phyloP scores from a whole-genome alignment of 2,329 filamentous ascomycete genomes.

The Cucurbitaria berberidis region DNA sequence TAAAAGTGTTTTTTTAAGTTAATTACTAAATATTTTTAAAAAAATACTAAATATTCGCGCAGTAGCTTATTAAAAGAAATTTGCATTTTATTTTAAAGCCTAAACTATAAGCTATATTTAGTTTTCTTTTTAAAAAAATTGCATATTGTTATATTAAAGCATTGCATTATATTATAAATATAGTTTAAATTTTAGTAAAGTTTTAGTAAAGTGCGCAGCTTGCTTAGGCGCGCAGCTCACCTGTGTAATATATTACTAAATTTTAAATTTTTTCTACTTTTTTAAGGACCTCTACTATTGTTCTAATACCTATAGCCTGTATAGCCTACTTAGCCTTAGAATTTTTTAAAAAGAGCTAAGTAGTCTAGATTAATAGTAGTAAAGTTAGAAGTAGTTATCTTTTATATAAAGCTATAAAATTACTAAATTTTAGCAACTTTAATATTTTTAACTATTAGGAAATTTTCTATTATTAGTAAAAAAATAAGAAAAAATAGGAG shows the following conservation, averaged over 20 bases:
- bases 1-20: not conserved
- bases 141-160: not conserved
- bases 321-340: too few species aligned
- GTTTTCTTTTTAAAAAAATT: not conserved
- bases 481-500: too few species aligned
- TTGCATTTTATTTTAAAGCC: slow-evolving; percentile 5
- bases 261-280: too few species aligned
- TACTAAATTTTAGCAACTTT: too few species aligned
- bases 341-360: too few species aligned
- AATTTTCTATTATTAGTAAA: too few species aligned
- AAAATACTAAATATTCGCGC: not conserved
- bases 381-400: too few species aligned
- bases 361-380: too few species aligned
- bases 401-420: too few species aligned
- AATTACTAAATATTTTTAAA: not conserved
- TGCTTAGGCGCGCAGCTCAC: not conserved
- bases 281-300: too few species aligned
- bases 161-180: not conserved
- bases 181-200: not conserved
- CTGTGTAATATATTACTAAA: not conserved
- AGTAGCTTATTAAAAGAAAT: not conserved
- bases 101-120: slow-evolving; percentile 1
- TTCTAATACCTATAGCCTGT: too few species aligned
- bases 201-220: not conserved
- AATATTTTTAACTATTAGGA: too few species aligned